Evolutionary conservation across 495 filamentous ascomycete genomes (phyloP).

Genomic region (Penicillium riverlandense): DNA sequence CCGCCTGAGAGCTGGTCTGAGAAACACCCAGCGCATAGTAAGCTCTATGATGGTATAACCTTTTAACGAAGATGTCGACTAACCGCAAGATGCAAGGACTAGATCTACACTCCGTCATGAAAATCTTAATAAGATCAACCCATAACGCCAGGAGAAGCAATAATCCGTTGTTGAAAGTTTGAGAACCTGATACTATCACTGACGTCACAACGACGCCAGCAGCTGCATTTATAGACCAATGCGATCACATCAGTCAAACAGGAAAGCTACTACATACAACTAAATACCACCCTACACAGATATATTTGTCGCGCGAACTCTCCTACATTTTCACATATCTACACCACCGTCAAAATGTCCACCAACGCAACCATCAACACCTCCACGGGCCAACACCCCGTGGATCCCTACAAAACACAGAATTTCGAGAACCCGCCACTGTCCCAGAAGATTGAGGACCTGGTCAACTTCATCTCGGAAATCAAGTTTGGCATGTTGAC

Average conservation of each 20-base stretch:
- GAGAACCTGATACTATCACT: slow-evolving; percentile 11
- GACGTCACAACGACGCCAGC: slow-evolving; percentile 25
- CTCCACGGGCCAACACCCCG: slow-evolving; percentile 48
- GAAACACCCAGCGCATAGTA: no score
- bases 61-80: no score
- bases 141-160: no score
- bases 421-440: slow-evolving; percentile 57
- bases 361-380: slow-evolving; percentile 45
- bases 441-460: slow-evolving; percentile 72
- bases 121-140: no score
- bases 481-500: slow-evolving; percentile 80
- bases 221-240: neutral
- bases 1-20: no score
- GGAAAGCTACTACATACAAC: no score
- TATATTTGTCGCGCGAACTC: neutral
- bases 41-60: no score
- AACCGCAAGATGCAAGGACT: no score
- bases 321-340: neutral
- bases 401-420: slow-evolving; percentile 77
- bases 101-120: no score
- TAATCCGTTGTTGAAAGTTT: no score
- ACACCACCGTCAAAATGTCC: slow-evolving; percentile 20
- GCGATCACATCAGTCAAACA: no score
- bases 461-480: slow-evolving; percentile 57
- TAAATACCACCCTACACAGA: neutral